Base-by-base conservation (phyloP, 1,139 yeast species). In the Blastobotrys malaysiensis region DNA sequence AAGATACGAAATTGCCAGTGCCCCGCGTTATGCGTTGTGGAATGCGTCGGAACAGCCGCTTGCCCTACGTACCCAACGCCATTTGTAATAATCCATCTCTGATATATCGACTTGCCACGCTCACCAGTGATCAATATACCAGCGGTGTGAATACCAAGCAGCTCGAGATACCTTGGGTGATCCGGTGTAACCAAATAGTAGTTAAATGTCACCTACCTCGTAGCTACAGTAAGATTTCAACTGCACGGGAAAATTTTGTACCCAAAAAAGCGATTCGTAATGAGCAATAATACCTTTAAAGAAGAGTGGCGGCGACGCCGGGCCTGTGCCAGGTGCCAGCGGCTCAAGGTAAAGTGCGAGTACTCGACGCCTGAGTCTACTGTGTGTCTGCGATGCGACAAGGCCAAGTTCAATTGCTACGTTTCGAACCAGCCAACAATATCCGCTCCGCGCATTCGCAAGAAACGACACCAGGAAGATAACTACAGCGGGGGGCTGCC, bases 321-420 rank as follows among this genome's bases (percentile, higher is more conserved):
- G 53, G 84, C 84, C 1, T 81, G 86, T 67, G 83, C 83, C 5
- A 65, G 84, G 55, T 81, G 86, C 60, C 80, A 80, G 56, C 63
- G 83, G 48, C 69, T 80, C 27, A 81, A 80, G 61, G 78, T 79
- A 74, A 74, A 80, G 59, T 81, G 86, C 63, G 74, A 76, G 4
- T 81, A 76, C 63, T 79, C 78, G 27, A 77, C 76, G 56, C 83
- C 82, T 1, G 62, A 66, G 9, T 73, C 68, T 57, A 65, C 66
- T 39, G 65, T 79, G 16, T 81, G 86, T 63, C 72, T 71, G 43
- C 62, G 83, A 52, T 81, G 85, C 62, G 71, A 68, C 54, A 69
- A 73, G 43, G 72, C 78, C 3, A 73, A 74, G 1, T 71, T 77
- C 9, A 70, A 69, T 51, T 81, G 84, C 60, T 77, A 81, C 3